These are phyloP conservation scores for Cyphellophora europaea DNA, from an alignment of 2,329 filamentous ascomycete species.

Conservation along the genomic window DNA sequence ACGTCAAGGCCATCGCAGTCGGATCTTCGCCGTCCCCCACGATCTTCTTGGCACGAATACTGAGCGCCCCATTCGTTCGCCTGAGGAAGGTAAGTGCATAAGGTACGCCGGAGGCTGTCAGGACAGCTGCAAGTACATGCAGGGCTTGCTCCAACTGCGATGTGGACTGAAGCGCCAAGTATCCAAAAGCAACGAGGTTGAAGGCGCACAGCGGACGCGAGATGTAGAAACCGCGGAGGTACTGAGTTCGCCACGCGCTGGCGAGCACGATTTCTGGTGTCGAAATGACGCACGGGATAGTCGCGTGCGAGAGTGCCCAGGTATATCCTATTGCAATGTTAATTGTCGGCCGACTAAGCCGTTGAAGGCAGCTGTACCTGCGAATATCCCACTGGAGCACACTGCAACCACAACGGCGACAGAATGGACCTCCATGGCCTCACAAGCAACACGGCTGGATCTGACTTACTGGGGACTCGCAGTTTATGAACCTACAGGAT, in stretches of 20 bases:
- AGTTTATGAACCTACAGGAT: too few relatives aligned
- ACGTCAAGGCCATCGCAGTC: conserved; percentile 7
- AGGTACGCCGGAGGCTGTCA: conserved; percentile 11
- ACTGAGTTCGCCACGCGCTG: conserved; percentile 11
- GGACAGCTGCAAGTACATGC: conserved; percentile 9
- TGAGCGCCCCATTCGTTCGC: conserved; percentile 12
- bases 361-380: too few relatives aligned
- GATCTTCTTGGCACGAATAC: conserved; percentile 7
- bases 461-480: too few relatives aligned
- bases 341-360: conserved; percentile 1
- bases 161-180: conserved; percentile 9
- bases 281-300: conserved; percentile 10
- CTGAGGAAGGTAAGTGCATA: conserved; percentile 13
- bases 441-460: too few relatives aligned
- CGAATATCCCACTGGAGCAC: too few relatives aligned
- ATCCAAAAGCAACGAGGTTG: conserved; percentile 10
- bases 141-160: conserved; percentile 5
- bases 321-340: conserved; percentile 9
- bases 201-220: conserved; percentile 10
- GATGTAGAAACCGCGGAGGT: conserved; percentile 10
- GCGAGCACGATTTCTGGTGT: conserved; percentile 4
- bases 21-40: conserved; percentile 3
- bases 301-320: conserved; percentile 11
- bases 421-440: too few relatives aligned
- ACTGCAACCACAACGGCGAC: too few relatives aligned